Base-by-base conservation (phyloP, 148 eudicot genomes). In the Silene conica region DNA sequence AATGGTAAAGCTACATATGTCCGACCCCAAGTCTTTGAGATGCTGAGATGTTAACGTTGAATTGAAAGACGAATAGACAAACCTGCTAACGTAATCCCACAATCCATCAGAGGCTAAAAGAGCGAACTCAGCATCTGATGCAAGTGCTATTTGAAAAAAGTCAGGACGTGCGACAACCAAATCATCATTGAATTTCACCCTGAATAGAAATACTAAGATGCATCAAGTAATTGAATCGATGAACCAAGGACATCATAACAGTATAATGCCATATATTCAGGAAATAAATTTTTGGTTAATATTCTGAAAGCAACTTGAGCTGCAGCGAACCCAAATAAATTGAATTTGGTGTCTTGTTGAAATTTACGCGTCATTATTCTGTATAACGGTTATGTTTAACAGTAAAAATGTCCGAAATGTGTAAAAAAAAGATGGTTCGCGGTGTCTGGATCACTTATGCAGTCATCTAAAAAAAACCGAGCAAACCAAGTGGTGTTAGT, bases 61-160 rank as follows among this genome's bases (percentile, higher is more conserved):
- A 61, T 13, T 6, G 8, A 56, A 38, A 34, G 26, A 70, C 31
- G 46, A 58, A 57, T 3, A 8, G 22, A 58, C 82, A 72, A 23
- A 95, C 99, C 99, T 90, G 82, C 83, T 86, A 15, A 95, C 79
- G 77, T 95, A 92, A 85, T 95, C 97, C 97, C 99, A 95, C 74
- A 95, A 84, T 68, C 97, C 99, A 85, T 95, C 99, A 63, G 99
- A 90, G 54, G 99, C 99, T 80, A 95, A 83, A 18, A 95, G 58
- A 45, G 87, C 69, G 19, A 92, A 90, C 55, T 95, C 99, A 48
- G 86, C 80, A 82, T 95, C 97, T 61, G 93, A 74, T 69, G 89
- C 96, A 31, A 95, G 86, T 67, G 86, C 46, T 65, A 80, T 86
- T 86, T 89, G 90, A 69, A 56, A 82, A 52, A 92, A 77, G 82